phyloP scores from a whole-genome alignment of 2,329 filamentous ascomycete genomes.

The Pseudogymnoascus sp. region DNA sequence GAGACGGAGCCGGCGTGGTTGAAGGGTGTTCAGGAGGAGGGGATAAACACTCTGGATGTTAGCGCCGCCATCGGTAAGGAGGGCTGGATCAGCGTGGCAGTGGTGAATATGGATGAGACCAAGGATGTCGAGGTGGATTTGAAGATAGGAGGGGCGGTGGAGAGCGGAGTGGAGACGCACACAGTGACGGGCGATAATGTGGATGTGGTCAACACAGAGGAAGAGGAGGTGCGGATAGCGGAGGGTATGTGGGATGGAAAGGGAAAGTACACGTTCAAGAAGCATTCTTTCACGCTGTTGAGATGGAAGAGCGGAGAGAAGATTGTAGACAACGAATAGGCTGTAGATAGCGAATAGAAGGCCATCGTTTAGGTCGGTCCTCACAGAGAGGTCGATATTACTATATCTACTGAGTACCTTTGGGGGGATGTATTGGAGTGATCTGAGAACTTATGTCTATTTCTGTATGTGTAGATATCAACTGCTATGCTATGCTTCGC shows the following conservation, averaged over 20 bases:
- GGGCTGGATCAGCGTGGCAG: conserved; percentile 57
- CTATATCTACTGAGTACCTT: background rate
- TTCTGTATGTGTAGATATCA: background rate
- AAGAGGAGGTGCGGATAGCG: conserved; percentile 52
- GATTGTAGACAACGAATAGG: conserved; percentile 14
- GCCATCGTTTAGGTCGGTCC: background rate
- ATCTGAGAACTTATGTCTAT: background rate
- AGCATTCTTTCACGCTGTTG: conserved; percentile 63
- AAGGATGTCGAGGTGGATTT: conserved; percentile 52
- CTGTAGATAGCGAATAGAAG: conserved; percentile 6
- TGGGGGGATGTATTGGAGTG: background rate
- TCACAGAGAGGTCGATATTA: background rate
- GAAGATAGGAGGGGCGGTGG: conserved; percentile 40
- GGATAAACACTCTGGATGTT: conserved; percentile 62
- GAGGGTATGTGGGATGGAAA: conserved; percentile 58
- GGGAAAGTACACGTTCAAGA: conserved; percentile 57
- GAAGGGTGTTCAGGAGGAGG: conserved; percentile 52
- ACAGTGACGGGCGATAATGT: conserved; percentile 53
- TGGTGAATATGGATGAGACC: conserved; percentile 64
- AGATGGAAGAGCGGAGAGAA: conserved; percentile 36
- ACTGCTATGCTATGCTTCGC: background rate
- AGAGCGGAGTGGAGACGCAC: conserved; percentile 50
- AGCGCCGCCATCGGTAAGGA: conserved; percentile 51
- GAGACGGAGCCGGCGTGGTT: conserved; percentile 60
- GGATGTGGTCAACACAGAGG: conserved; percentile 53